These are phyloP conservation scores for Gonapodya prolifera DNA, from an alignment of 192 early-diverging fungal genomes.

Conservation along the genomic window DNA sequence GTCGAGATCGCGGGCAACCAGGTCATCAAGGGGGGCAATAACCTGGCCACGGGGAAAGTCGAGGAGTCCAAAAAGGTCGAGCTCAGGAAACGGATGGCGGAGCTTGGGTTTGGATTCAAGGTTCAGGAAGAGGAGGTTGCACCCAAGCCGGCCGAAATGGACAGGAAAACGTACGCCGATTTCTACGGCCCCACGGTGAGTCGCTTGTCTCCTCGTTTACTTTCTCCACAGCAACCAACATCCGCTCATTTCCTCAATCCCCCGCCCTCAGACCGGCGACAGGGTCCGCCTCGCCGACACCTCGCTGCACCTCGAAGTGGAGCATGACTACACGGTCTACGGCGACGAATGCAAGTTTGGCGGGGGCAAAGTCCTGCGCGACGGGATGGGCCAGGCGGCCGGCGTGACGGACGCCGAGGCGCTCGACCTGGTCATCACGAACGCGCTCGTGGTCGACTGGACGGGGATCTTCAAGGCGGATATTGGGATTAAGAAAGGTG, in stretches of 20 bases:
- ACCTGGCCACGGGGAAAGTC: slow-evolving; percentile 61
- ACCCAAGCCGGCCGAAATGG: slow-evolving; percentile 48
- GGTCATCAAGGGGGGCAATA: slow-evolving; percentile 75
- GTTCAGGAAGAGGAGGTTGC: slow-evolving; percentile 28
- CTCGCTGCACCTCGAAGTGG: slow-evolving; percentile 69
- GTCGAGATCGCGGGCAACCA: slow-evolving; percentile 72
- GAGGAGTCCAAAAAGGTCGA: slow-evolving; percentile 35
- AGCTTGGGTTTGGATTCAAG: slow-evolving; percentile 47
- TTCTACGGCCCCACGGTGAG: slow-evolving; percentile 75
- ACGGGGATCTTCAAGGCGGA: slow-evolving; percentile 96
- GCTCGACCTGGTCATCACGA: slow-evolving; percentile 91
- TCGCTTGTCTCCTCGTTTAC: not conserved
- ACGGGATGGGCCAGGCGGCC: slow-evolving; percentile 88
- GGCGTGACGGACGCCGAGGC: slow-evolving; percentile 51
- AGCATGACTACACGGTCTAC: slow-evolving; percentile 78
- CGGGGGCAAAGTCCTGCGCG: slow-evolving; percentile 83
- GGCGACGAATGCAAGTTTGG: slow-evolving; percentile 97
- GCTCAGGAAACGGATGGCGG: slow-evolving; percentile 25
- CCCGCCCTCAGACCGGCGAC: slow-evolving; percentile 57
- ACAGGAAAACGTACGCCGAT: slow-evolving; percentile 70
- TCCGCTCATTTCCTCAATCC: not conserved
- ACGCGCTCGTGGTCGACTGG: slow-evolving; percentile 83
- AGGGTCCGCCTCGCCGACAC: slow-evolving; percentile 78
- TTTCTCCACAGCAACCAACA: not conserved
- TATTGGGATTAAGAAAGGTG: slow-evolving; percentile 79